Base-by-base conservation (phyloP, 371 early-diverging fungal genomes). In the Choanephora cucurbitarum region DNA sequence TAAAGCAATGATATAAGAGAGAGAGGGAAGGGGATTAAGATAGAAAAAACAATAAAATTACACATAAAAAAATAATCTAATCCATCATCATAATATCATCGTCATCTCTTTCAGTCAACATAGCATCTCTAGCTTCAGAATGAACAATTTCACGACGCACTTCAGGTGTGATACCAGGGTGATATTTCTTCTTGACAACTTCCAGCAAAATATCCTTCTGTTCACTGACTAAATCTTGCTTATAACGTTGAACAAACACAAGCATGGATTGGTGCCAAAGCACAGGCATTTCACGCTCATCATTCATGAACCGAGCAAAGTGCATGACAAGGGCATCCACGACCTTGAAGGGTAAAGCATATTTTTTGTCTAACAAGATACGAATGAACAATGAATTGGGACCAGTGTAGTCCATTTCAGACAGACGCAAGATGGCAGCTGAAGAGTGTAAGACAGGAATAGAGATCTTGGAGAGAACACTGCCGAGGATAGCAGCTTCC, bases 371-470 rank as follows among this genome's bases (percentile, higher is more conserved):
- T 23, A 98, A 82, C 44, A 98, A 82, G 46, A 96, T 81, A 56
- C 97, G 93, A 57, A 98, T 92, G 68, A 98, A 96, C 57, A 97
- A 74, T 48, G 88, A 87, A 70, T 91, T 94, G 58, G 97, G 88
- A 34, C 94, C 97, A n/a, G 94, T 90, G 76, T 98, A 98, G 24
- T 95, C 95, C 94, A 96, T 93, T 55, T 97, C 93, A n/a, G 97
- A 91, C 59, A 98, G 70, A 57, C 94, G 90, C 61, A 95, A 74
- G 53, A 98, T 73, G 17, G 93, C 95, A 14, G 97, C 98, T 17
- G 94, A 91, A 39, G 96, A 95, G 70, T 98, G 98, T 56, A 97
- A 83, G 21, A 94, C 87, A 24, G 99, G 98, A 62, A 98, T 89
- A 52, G 93, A 93, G 19, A 96, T 91, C 76, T 91, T 94, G 69